Conservation (phyloP, 2,329 filamentous ascomycete genomes). For the Monilinia laxa region DNA sequence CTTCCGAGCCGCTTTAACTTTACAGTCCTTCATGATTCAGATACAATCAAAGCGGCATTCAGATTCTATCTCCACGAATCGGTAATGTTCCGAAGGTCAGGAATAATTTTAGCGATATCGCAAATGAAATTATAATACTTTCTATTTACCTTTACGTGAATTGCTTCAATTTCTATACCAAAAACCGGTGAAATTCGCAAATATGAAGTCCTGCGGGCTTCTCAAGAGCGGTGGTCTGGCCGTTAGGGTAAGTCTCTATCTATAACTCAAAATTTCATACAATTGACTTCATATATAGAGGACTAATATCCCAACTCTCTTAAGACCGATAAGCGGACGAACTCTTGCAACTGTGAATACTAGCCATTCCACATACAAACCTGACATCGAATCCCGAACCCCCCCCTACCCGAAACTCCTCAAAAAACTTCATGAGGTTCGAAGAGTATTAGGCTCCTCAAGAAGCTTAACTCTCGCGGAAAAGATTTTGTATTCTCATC, state of each 20-base stretch:
- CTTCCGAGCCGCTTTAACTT: constrained; percentile 12
- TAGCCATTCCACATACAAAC: constrained; percentile 30
- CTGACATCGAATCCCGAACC: constrained; percentile 41
- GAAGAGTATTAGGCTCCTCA: constrained; percentile 64
- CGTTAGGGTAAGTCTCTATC: constrained; percentile 34
- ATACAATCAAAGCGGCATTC: constrained; percentile 8
- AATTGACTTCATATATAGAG: constrained; percentile 31
- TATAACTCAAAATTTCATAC: constrained; percentile 27
- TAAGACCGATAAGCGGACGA: constrained; percentile 31
- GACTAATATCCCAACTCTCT: constrained; percentile 25
- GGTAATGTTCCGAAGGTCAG: constrained; percentile 10
- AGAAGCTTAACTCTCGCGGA: constrained; percentile 80
- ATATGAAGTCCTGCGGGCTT: constrained; percentile 38
- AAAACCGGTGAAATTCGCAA: constrained; percentile 12
- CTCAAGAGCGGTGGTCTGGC: constrained; percentile 39
- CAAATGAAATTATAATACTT: constrained; percentile 21
- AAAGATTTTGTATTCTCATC: constrained; percentile 96
- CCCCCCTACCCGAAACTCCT: constrained; percentile 83
- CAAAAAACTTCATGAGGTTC: constrained; percentile 72
- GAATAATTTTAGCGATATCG: constrained; percentile 22
- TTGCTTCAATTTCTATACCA: background rate
- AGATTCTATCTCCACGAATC: background rate
- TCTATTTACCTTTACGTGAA: background rate
- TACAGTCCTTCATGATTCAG: background rate
- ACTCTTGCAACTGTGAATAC: constrained; percentile 37